Evolutionary conservation across 2,329 filamentous ascomycete genomes (phyloP).

Genomic region (Huntiella omanensis): DNA sequence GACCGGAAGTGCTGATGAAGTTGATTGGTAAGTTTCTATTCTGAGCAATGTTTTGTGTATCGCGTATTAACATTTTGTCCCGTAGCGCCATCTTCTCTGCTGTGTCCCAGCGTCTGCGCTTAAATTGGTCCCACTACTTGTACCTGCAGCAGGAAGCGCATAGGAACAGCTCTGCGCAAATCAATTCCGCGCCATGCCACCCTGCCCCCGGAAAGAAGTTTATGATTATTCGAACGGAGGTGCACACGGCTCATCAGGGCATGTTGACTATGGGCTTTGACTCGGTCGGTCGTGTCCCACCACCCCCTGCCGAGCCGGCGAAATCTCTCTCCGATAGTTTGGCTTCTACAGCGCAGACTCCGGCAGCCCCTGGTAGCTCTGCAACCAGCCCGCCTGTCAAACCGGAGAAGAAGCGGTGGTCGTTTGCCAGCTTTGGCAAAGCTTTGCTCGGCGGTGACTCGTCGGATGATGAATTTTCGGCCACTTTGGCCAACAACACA

Average conservation of each 20-base stretch:
- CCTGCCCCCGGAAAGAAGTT: slow-evolving; percentile 73
- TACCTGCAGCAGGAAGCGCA: slow-evolving; percentile 53
- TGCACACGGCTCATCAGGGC: slow-evolving; percentile 24
- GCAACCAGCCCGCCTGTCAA: slow-evolving; percentile 5
- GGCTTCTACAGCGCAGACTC: neutral
- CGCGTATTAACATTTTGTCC: slow-evolving; percentile 14
- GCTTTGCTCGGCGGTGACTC: slow-evolving; percentile 24
- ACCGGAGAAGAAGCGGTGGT: slow-evolving; percentile 41
- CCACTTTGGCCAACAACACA: neutral
- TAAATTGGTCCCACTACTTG: slow-evolving; percentile 62
- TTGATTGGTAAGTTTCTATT: slow-evolving; percentile 43
- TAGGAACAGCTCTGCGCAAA: slow-evolving; percentile 15
- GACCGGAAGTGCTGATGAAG: slow-evolving; percentile 42
- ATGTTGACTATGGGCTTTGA: slow-evolving; percentile 33
- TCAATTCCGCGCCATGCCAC: slow-evolving; percentile 63
- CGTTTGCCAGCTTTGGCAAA: slow-evolving; percentile 43
- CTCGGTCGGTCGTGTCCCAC: slow-evolving; percentile 20
- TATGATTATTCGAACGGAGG: slow-evolving; percentile 71
- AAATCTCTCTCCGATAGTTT: slow-evolving; percentile 12
- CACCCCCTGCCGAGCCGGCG: slow-evolving; percentile 14
- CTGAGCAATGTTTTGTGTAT: neutral
- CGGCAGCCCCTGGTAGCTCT: neutral
- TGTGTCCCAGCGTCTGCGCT: slow-evolving; percentile 48
- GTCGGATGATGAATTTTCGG: slow-evolving; percentile 14
- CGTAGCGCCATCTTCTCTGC: slow-evolving; percentile 50